A percentile compares a stretch with the other conserved stretches of the same genome.
phyloP scores from a whole-genome alignment of 768 basidiomycete species.

The Kwoniella pini region DNA sequence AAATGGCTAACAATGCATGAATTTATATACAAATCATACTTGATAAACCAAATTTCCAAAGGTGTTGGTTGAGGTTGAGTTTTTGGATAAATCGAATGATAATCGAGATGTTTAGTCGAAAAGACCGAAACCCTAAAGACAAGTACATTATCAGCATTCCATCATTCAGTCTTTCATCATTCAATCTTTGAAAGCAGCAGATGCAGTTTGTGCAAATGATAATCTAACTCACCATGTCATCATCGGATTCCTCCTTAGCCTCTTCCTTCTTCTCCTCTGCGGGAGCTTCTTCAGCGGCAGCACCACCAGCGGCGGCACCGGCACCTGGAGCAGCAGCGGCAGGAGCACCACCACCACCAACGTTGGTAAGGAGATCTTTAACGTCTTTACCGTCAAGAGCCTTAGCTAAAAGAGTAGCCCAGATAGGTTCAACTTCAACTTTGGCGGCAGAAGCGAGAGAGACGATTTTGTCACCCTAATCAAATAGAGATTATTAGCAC shows the following conservation, averaged over 20 bases:
- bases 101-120: constrained; percentile 46
- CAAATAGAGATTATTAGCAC: neutral
- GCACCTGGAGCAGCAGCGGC: constrained; percentile 63
- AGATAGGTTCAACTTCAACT: constrained; percentile 91
- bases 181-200: too few relatives aligned
- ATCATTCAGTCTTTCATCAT: neutral
- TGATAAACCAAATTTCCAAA: constrained; percentile 2
- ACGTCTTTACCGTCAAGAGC: constrained; percentile 98
- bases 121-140: constrained; percentile 43
- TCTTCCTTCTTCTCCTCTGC: constrained; percentile 75
- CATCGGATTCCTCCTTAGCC: constrained; percentile 61
- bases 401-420: constrained; percentile 95
- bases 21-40: constrained; percentile 7
- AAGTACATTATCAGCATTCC: neutral
- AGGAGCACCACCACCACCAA: constrained; percentile 87
- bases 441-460: constrained; percentile 80
- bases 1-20: constrained; percentile 10
- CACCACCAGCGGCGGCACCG: constrained; percentile 63
- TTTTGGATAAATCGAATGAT: constrained; percentile 1
- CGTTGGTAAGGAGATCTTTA: constrained; percentile 91
- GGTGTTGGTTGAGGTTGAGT: neutral
- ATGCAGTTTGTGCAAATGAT: too few relatives aligned
- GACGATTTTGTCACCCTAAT: constrained; percentile 85
- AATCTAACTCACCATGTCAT: constrained; percentile 49
- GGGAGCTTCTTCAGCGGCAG: constrained; percentile 62